phyloP scores from a whole-genome alignment of 2,329 filamentous ascomycete species.

The Aspergillus hortae region DNA sequence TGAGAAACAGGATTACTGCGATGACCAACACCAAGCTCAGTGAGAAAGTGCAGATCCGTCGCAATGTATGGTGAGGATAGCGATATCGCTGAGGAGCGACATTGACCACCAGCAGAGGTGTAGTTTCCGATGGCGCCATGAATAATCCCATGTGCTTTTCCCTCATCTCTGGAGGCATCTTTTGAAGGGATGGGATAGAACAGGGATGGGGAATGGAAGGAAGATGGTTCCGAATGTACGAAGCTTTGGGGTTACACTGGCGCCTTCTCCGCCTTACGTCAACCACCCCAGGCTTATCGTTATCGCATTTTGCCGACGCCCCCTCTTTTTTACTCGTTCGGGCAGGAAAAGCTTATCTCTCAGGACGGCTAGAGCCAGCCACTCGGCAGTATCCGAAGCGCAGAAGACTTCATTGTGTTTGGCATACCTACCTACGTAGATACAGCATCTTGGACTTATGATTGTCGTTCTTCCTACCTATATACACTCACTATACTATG shows the following conservation, averaged over 20 bases:
- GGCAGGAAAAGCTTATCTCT: neutral
- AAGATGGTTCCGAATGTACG: neutral
- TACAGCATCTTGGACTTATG: too few relatives aligned
- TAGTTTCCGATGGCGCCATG: slow-evolving; percentile 37
- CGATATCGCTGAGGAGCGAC: slow-evolving; percentile 38
- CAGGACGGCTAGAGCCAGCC: neutral
- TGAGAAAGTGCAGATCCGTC: slow-evolving; percentile 40
- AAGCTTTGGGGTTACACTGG: neutral
- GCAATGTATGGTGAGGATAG: slow-evolving; percentile 42
- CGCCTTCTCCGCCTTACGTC: neutral
- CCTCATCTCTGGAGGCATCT: slow-evolving; percentile 24
- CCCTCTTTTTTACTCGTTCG: neutral
- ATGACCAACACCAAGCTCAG: slow-evolving; percentile 38
- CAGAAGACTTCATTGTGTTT: too few relatives aligned
- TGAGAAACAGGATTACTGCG: slow-evolving; percentile 39
- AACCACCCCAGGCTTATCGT: neutral
- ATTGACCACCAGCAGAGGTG: slow-evolving; percentile 40
- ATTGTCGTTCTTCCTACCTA: neutral
- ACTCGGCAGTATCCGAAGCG: too few relatives aligned
- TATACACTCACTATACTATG: neutral
- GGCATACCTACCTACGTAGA: too few relatives aligned
- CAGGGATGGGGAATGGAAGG: neutral
- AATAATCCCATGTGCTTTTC: slow-evolving; percentile 32
- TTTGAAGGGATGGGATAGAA: neutral
- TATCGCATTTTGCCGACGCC: neutral